Evolutionary conservation across 1,284 basidiomycete genomes (phyloP), one percentile per base, ranked within the genome.

Genomic region (Amylostereum areolatum): DNA sequence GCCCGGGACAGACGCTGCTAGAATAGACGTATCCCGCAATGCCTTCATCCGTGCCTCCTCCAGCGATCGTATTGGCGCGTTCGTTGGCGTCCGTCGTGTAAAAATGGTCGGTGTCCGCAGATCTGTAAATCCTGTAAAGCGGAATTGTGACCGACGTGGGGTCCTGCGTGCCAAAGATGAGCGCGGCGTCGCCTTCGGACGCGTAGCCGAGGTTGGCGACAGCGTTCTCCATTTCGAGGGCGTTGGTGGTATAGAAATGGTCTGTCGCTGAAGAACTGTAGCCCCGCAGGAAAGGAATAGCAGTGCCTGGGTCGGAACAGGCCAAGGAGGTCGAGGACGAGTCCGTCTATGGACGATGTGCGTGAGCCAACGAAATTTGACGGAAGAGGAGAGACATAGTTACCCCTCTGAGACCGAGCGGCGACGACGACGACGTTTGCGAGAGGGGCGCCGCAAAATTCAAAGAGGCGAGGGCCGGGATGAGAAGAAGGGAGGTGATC

Each of bases 191-290:
- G 34, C 34, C 34, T n/a, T 35, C 34, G 34, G 8, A 35, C 9
- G 34, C n/a, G 34, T 35, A 35, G n/a, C 34, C 8, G n/a, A 35
- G n/a, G 34, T 35, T 35, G 9, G 8, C 9, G n/a, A 35, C 34
- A 8, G 34, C 34, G n/a, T 35, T 9, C 8, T 35, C n/a, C 34
- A 35, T 35, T 48, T 55, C 54, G 11, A 43, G 30, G 4, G 25
- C 42, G 27, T 50, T 54, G 47, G 43, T 45, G 12, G 54, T 55
- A 30, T 53, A 55, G 42, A 53, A 49, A 33, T 55, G 52, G 43
- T 55, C 48, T 35, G 34, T 35, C 9, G 34, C 34, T n/a, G 34
- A 35, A 8, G 34, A n/a, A 35, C 9, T 9, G 8, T n/a, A 35
- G 34, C 9, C n/a, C 9, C 34, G 34, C 9, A 35, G 34, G 34